Evolutionary conservation across 305 asterid species (phyloP), one percentile per base, ranked within the genome.

Genomic region (Fraxinus ornus): DNA sequence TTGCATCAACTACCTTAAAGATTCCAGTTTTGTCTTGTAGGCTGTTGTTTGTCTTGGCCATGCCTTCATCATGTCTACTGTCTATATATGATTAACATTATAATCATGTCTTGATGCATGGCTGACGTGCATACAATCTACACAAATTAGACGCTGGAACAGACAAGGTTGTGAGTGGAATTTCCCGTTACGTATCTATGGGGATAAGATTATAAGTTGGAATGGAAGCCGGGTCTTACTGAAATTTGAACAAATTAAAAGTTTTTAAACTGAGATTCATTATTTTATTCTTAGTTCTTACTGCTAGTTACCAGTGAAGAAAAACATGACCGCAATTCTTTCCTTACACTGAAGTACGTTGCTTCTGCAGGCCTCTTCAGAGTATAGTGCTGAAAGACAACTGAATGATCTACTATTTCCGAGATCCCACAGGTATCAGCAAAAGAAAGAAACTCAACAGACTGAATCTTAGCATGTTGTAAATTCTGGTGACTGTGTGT

Each of bases 301-400:
- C 15, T 22, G 32, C 15, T 37, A 17, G 33, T 49, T 77, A 75
- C 28, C 49, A 60, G 33, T 52, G 60, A 60, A 4, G 24, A n/a
- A 36, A 21, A 21, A 57, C n/a, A 0, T n/a, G 55, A 3, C 55
- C 3, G n/a, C 55, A 44, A 44, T 44, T 44, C 55, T 12, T 44
- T 12, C 55, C n/a, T 44, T 44, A 0, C 55, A 44, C n/a, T 44
- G 55, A 12, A 44, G 5, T 39, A 26, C 47, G 32, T 64, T 44
- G 68, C 71, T 52, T 83, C 84, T 84, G 85, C 94, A 95, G 99
- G 99, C 97, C 79, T 86, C 97, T 0, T 95, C 99, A 0, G 99
- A 95, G 87, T 94, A 94, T 81, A 89, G 98, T 79, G 98, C 98
- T 9, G 98, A 94, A 88, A 90, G 97, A 86, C 98, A 93, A 81